Evolutionary conservation across 1,284 basidiomycete genomes (phyloP).

Genomic region (Porphyrellus sp.): DNA sequence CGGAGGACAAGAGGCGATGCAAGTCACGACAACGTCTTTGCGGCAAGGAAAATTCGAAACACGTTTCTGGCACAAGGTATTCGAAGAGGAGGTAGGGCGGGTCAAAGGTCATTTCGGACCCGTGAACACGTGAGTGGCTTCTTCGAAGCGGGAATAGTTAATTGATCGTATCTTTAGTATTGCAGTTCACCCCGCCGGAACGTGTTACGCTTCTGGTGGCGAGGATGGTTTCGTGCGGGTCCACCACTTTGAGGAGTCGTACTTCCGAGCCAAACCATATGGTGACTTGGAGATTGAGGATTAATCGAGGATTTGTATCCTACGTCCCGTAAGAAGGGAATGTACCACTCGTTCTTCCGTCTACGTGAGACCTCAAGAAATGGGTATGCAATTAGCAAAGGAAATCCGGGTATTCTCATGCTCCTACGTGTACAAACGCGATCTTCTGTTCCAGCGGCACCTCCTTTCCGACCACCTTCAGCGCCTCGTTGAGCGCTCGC

Average conservation of each 20-base stretch:
- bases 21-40: constrained; percentile 90
- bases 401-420: constrained; percentile 7
- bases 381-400: not conserved
- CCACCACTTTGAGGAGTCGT: constrained; percentile 89
- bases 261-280: constrained; percentile 87
- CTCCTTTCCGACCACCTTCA: constrained; percentile 9
- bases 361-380: not conserved
- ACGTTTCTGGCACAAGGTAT: constrained; percentile 97
- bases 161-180: constrained; percentile 49
- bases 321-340: constrained; percentile 7
- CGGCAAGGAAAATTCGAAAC: constrained; percentile 98
- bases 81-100: constrained; percentile 96
- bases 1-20: constrained; percentile 98
- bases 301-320: constrained; percentile 14
- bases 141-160: not conserved
- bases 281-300: constrained; percentile 77
- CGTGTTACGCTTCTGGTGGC: constrained; percentile 89
- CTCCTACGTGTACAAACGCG: constrained; percentile 30
- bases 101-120: constrained; percentile 98
- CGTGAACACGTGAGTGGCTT: constrained; percentile 82
- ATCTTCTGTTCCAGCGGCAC: constrained; percentile 26
- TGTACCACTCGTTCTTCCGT: constrained; percentile 3
- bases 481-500: constrained; percentile 16
- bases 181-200: constrained; percentile 89
- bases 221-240: constrained; percentile 96